phyloP scores from a whole-genome alignment of 2,329 filamentous ascomycete genomes.

The Phaeomoniella chlamydospora region DNA sequence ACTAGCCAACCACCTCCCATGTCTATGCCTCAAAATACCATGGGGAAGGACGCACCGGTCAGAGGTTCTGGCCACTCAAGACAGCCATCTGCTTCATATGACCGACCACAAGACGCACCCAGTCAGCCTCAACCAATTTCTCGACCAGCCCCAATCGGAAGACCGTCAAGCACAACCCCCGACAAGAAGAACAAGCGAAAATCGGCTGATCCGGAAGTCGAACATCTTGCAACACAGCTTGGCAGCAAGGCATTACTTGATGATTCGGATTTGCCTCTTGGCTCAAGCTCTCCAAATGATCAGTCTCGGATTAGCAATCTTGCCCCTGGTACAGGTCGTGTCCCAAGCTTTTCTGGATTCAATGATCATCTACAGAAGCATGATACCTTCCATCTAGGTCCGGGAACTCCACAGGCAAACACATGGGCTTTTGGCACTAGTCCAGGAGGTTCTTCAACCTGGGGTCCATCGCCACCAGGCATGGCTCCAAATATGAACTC shows the following conservation, averaged over 20 bases:
- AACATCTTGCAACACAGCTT: slow-evolving; percentile 62
- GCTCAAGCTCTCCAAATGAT: slow-evolving; percentile 26
- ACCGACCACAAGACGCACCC: slow-evolving; percentile 38
- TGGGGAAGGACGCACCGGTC: slow-evolving; percentile 17
- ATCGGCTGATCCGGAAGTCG: slow-evolving; percentile 41
- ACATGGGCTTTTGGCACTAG: slow-evolving; percentile 8
- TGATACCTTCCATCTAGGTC: slow-evolving; percentile 8
- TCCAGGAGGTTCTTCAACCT: slow-evolving; percentile 4
- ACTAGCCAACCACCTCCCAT: slow-evolving; percentile 26
- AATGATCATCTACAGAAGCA: slow-evolving; percentile 7
- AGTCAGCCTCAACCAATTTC: slow-evolving; percentile 57
- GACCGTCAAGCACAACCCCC: slow-evolving; percentile 59
- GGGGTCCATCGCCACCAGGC: slow-evolving; percentile 7
- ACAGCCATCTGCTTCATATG: slow-evolving; percentile 49
- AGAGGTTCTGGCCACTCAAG: slow-evolving; percentile 51
- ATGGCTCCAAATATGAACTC: slow-evolving; percentile 15
- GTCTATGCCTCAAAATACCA: slow-evolving; percentile 14
- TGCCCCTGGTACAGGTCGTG: slow-evolving; percentile 37
- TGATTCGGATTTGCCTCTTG: slow-evolving; percentile 56
- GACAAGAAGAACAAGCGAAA: slow-evolving; percentile 26
- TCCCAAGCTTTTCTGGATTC: slow-evolving; percentile 16
- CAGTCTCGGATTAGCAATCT: slow-evolving; percentile 22
- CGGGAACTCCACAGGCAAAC: neutral
- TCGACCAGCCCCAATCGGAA: slow-evolving; percentile 73
- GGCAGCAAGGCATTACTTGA: slow-evolving; percentile 80